Base-by-base conservation (phyloP, 495 filamentous ascomycete genomes). In the Tuber melanosporum region DNA sequence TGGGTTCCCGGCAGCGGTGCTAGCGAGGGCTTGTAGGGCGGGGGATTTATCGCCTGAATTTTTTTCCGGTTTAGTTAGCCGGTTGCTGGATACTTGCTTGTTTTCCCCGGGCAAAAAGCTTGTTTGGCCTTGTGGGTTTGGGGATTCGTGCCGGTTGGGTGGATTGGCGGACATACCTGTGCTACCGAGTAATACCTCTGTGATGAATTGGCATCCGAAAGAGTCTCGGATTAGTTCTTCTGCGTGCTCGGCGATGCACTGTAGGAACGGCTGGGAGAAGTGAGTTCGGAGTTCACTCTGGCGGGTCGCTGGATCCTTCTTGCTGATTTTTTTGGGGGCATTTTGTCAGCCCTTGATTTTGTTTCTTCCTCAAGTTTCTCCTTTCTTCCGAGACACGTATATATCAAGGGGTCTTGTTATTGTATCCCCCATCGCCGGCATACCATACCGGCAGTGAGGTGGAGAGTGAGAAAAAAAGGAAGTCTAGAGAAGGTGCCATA, bases 121-220 rank as follows among this genome's bases (percentile, higher is more conserved):
- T 80, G 71, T 76, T 46, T 62, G 41, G 26, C 47, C 22, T 32
- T 32, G 42, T 32, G 41, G 3, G 49, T 32, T 43, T 19, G 41
- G 73, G 62, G 62, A 66, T 45, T 44, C 46, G 22, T 42, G 42
- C 45, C 46, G n/a, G 39, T 71, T 62, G 36, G 70, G 36, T 49
- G 52, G 36, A 73, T 72, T 57, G 69, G 66, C 10, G 26, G 46
- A 69, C 57, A 71, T 79, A 82, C 80, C 93, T 12, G 87, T 86
- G 2, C 91, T 90, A n/a, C 89, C 89, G 62, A 98, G 88, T 4
- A 98, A 85, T 1, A 93, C 91, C 83, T 98, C 94, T 0, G 89
- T 87, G 46, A 97, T 89, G 84, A 97, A 91, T 76, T 96, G 93
- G 80, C 92, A 93, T 5, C 95, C 95, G 77, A 95, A 95, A 45